These are phyloP conservation scores for Gliomastix tumulicola DNA, from an alignment of 2,329 filamentous ascomycete species.

Conservation along the genomic window DNA sequence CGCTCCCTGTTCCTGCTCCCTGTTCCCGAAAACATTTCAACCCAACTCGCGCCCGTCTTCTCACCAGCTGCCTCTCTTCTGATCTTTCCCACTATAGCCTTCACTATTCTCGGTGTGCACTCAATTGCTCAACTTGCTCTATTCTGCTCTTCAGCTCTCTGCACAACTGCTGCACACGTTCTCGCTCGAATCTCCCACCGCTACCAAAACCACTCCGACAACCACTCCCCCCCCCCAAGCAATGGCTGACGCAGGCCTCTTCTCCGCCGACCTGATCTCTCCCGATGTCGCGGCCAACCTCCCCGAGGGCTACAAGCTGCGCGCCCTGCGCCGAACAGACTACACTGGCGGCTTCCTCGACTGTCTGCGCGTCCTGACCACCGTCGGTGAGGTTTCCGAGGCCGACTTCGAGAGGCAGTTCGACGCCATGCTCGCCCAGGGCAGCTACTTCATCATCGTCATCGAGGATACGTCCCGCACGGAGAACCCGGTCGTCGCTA, in stretches of 20 bases:
- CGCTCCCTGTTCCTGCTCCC: too few species aligned
- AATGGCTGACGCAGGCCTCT: slow-evolving; percentile 44
- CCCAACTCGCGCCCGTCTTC: too few species aligned
- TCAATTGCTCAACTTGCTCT: too few species aligned
- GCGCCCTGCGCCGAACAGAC: slow-evolving; percentile 72
- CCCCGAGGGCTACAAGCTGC: slow-evolving; percentile 75
- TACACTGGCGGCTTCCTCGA: slow-evolving; percentile 81
- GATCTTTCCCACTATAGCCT: too few species aligned
- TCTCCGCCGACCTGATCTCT: slow-evolving; percentile 71
- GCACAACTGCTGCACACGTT: too few species aligned
- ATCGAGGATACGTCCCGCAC: slow-evolving; percentile 62
- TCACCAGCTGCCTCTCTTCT: too few species aligned
- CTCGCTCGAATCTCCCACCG: too few species aligned
- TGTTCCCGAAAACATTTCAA: too few species aligned
- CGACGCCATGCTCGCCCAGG: slow-evolving; percentile 69
- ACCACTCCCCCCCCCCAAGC: background rate
- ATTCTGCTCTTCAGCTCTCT: too few species aligned
- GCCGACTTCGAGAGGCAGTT: slow-evolving; percentile 73
- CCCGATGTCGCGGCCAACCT: slow-evolving; percentile 64
- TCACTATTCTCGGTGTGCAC: too few species aligned
- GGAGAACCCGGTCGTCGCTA: slow-evolving; percentile 70
- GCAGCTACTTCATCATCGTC: slow-evolving; percentile 80
- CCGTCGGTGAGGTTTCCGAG: slow-evolving; percentile 78
- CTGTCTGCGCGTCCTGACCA: slow-evolving; percentile 84
- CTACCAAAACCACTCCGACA: too few species aligned